Base-by-base conservation (phyloP, 495 filamentous ascomycete species). In the Diplogelasinospora grovesii region DNA sequence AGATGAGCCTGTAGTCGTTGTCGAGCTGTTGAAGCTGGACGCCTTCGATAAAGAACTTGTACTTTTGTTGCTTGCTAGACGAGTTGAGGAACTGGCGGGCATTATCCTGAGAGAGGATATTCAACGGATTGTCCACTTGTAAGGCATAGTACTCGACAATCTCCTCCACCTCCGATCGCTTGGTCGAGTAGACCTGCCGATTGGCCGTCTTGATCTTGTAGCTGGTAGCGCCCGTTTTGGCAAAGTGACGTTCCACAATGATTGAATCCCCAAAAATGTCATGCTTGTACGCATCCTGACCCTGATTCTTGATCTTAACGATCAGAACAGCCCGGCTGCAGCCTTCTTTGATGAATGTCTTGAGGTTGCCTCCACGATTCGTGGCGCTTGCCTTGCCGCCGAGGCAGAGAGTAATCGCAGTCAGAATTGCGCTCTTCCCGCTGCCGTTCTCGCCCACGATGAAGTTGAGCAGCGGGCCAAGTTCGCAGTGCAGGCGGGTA, bases 341-440 rank as follows among this genome's bases (percentile, higher is more conserved):
- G 36, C 90, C 92, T 54, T 89, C 82, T 47, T 95, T 97, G 61
- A 99, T 86, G 51, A 99, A 90, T 42, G 69, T 84, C 59, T 93
- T 95, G 29, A 97, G 60, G 46, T 82, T 92, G 42, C 83, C 82
- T n/a, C 90, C 92, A 35, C 92, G 81, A 54, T 95, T 96, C n/a
- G 92, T 97, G 3, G 86, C 76, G 30, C 82, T 83, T n/a, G 90
- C 87, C 59, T 95, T 96, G 2, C 86, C 92, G 24, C 92, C 93
- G 6, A 99, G 71, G 52, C 93, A 97, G 22, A 99, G 70, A 0
- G 89, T 96, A 39, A 99, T 78, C 5, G 86, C 92, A 2, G 92
- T 96, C n/a, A 99, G 65, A 15, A 97, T 81, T 16, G 92, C 92
- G 57, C 90, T 96, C 66, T 99, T 99, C n/a, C 92, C 92, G 53